Conservation (phyloP, 768 basidiomycete genomes). For the Boletales sp. region DNA sequence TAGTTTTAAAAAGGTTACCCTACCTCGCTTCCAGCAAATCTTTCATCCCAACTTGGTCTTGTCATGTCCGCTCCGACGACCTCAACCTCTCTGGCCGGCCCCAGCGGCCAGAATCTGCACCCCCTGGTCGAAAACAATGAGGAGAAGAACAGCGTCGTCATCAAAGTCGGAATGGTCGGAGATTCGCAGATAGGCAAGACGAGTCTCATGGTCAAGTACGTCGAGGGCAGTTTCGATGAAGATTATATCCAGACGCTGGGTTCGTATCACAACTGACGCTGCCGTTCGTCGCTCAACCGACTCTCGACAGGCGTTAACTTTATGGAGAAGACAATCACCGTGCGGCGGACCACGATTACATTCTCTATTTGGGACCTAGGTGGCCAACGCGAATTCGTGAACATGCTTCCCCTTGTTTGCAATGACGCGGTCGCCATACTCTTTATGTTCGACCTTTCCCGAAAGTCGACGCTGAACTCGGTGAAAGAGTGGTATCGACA, state of each 20-base stretch:
- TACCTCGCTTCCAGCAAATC: slow-evolving; percentile 12
- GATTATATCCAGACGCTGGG: slow-evolving; percentile 99
- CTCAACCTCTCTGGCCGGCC: slow-evolving; percentile 44
- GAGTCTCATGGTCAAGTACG: slow-evolving; percentile 99
- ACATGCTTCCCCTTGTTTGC: slow-evolving; percentile 97
- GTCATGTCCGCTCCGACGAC: slow-evolving; percentile 50
- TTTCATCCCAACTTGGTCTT: slow-evolving; percentile 13
- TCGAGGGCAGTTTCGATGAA: slow-evolving; percentile 97
- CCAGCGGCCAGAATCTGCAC: slow-evolving; percentile 52
- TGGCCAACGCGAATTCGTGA: slow-evolving; percentile 97
- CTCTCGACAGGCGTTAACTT: slow-evolving; percentile 81
- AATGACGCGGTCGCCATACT: slow-evolving; percentile 99
- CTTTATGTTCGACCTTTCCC: slow-evolving; percentile 99
- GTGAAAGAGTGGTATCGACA: slow-evolving; percentile 99
- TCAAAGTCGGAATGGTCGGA: slow-evolving; percentile 99
- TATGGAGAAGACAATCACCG: slow-evolving; percentile 99
- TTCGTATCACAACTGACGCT: slow-evolving; percentile 31
- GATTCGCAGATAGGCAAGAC: slow-evolving; percentile 99
- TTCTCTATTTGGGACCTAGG: slow-evolving; percentile 99
- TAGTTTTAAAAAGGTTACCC: slow-evolving; percentile 19
- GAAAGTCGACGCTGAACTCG: slow-evolving; percentile 96
- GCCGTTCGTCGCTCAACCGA: slow-evolving; percentile 6
- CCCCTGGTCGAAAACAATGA: slow-evolving; percentile 56
- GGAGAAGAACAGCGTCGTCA: slow-evolving; percentile 87
- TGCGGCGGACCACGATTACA: slow-evolving; percentile 96